phyloP scores from a whole-genome alignment of 2,329 filamentous ascomycete genomes.

The Hyphodiscus sp. region DNA sequence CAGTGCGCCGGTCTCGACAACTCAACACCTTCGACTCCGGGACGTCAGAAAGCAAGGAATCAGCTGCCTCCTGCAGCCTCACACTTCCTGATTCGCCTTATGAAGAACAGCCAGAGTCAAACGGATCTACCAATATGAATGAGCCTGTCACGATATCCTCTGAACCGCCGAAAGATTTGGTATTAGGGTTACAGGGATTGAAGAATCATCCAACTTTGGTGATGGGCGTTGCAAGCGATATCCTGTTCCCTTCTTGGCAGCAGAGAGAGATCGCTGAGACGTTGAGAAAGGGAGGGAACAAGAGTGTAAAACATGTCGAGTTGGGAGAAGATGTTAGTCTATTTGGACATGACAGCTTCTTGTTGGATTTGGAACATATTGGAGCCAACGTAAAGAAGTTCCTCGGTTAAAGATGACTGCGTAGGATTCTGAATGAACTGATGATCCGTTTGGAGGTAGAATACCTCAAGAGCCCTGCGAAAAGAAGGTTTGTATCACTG shows the following conservation, averaged over 20 bases:
- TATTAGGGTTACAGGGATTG: conserved; percentile 65
- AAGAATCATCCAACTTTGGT: conserved; percentile 77
- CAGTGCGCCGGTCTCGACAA: conserved; percentile 54
- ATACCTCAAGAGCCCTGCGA: too few relatives aligned
- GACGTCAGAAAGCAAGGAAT: conserved; percentile 24
- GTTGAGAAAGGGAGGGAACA: conserved; percentile 69
- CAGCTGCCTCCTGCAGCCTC: conserved; percentile 58
- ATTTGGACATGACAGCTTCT: conserved; percentile 95
- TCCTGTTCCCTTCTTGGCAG: conserved; percentile 96
- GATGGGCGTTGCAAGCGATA: conserved; percentile 91
- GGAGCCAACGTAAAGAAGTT: conserved; percentile 79
- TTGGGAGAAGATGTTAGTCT: conserved; percentile 88
- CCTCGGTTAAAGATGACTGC: conserved; percentile 44
- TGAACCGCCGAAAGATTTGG: conserved; percentile 69
- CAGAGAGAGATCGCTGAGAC: conserved; percentile 89
- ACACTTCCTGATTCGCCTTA: conserved; percentile 81
- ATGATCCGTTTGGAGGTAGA: too few relatives aligned
- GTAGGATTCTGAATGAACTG: too few relatives aligned
- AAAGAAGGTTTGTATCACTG: too few relatives aligned
- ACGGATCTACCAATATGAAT: conserved; percentile 32
- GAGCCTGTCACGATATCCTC: conserved; percentile 33
- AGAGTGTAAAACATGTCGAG: conserved; percentile 79
- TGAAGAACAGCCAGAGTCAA: conserved; percentile 63
- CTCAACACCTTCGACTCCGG: conserved; percentile 47
- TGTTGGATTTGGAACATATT: conserved; percentile 87